phyloP scores from a whole-genome alignment of 225 moss, liverwort and hornwort species.

The Climacium dendroides region DNA sequence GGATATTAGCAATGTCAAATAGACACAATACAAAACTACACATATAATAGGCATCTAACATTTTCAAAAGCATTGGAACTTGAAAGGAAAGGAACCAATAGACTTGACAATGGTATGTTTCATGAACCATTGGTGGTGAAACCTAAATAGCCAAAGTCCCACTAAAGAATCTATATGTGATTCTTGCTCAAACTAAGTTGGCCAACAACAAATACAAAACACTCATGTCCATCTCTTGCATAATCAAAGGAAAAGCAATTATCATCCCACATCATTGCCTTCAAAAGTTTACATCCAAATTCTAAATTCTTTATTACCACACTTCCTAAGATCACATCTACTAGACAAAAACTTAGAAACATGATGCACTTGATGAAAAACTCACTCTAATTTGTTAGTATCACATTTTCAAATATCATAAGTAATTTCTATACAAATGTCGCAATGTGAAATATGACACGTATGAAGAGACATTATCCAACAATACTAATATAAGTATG shows the following conservation, averaged over 20 bases:
- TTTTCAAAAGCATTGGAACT: not conserved
- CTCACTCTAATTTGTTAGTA: not conserved
- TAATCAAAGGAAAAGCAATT: not conserved
- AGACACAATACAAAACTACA: not conserved
- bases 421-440: not conserved
- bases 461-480: not conserved
- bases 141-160: not conserved
- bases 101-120: not conserved
- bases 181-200: not conserved
- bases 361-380: not conserved
- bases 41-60: accelerated
- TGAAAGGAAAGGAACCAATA: not conserved
- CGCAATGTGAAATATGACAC: accelerated
- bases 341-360: not conserved
- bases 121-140: not conserved
- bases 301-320: not conserved
- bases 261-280: not conserved
- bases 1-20: not conserved
- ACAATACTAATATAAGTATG: not conserved
- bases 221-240: not conserved
- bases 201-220: not conserved
- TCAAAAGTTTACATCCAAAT: not conserved
- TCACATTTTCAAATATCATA: not conserved
- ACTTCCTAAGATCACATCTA: not conserved
- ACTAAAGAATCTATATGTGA: not conserved